These are phyloP conservation scores for Alternaria alternata DNA, from an alignment of 2,329 filamentous ascomycete genomes.

Conservation along the genomic window DNA sequence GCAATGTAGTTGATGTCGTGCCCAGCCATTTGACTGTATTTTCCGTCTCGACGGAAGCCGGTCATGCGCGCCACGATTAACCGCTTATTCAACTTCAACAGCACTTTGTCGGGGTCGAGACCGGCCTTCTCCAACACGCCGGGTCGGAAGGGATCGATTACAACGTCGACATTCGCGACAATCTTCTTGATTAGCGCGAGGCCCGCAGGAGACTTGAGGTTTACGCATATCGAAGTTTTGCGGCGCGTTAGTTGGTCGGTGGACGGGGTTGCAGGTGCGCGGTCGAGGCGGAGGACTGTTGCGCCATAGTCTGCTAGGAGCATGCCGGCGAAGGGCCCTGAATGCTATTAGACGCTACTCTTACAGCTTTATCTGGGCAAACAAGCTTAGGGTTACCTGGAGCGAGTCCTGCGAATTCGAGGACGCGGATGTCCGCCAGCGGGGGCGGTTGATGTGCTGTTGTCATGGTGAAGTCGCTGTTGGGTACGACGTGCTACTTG, in stretches of 20 bases:
- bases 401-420: conserved; percentile 71
- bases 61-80: conserved; percentile 87
- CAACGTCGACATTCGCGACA: conserved; percentile 70
- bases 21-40: conserved; percentile 86
- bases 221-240: conserved; percentile 81
- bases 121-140: conserved; percentile 87
- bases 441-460: conserved; percentile 54
- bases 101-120: conserved; percentile 71
- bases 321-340: conserved; percentile 87
- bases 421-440: conserved; percentile 65
- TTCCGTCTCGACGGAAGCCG: conserved; percentile 86
- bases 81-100: conserved; percentile 73
- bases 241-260: conserved; percentile 81
- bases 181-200: conserved; percentile 72
- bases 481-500: background rate
- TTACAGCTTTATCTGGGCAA: background rate
- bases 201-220: conserved; percentile 75
- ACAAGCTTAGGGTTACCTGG: conserved; percentile 54
- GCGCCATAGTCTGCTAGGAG: conserved; percentile 85
- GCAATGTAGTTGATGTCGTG: conserved; percentile 98
- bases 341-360: background rate
- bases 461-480: conserved; percentile 25
- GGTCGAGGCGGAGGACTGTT: conserved; percentile 86
- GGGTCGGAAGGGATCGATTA: conserved; percentile 94
- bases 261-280: conserved; percentile 58